These are phyloP conservation scores for Amoebophrya sp. DNA, from an alignment of 169 alveolate species.

Conservation along the genomic window DNA sequence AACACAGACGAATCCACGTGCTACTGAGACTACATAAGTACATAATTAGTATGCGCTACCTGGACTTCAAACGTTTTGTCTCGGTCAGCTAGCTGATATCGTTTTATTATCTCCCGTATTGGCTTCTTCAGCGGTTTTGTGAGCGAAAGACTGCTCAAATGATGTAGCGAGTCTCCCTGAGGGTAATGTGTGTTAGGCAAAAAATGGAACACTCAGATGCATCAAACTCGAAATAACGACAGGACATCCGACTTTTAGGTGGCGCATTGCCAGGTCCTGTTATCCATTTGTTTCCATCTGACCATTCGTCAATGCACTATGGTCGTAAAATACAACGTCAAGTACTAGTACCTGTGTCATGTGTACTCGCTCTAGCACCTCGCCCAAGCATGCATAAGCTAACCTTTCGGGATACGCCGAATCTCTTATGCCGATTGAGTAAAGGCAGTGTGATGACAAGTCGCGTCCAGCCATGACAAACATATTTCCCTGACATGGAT, in stretches of 20 bases:
- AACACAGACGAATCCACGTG: too few species aligned
- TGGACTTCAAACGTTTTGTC: background rate
- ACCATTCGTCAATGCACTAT: too few species aligned
- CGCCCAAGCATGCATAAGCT: background rate
- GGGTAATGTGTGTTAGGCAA: too few species aligned
- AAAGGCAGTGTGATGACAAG: background rate
- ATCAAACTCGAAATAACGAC: background rate
- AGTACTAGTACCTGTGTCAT: slow-evolving; percentile 3
- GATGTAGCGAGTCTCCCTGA: background rate
- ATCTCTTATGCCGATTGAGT: background rate
- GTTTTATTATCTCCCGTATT: background rate
- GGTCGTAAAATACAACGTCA: background rate
- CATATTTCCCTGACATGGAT: slow-evolving; percentile 15
- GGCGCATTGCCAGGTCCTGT: too few species aligned
- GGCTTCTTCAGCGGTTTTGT: slow-evolving; percentile 19
- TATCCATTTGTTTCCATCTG: too few species aligned
- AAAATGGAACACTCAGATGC: too few species aligned
- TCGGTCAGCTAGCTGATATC: slow-evolving; percentile 5
- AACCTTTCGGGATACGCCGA: background rate
- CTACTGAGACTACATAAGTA: too few species aligned
- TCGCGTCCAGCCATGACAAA: background rate
- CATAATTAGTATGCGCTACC: too few species aligned
- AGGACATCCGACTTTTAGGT: background rate
- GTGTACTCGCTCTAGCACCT: background rate
- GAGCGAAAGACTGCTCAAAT: background rate